These are phyloP conservation scores for Ceratocystis cubensis DNA, from an alignment of 2,329 filamentous ascomycete species.

Conservation along the genomic window DNA sequence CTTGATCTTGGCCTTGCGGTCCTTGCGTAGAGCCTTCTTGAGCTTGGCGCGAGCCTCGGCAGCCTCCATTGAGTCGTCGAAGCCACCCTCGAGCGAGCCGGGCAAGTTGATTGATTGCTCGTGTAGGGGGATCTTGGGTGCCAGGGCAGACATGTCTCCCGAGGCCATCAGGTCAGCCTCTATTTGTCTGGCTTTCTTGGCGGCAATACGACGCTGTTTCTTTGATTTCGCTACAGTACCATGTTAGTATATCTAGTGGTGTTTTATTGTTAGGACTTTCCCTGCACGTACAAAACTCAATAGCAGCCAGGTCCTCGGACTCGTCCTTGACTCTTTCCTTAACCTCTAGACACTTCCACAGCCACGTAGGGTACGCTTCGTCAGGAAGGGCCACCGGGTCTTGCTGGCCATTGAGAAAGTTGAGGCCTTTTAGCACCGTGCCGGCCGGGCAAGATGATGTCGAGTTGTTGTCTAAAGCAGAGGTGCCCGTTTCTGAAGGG, in stretches of 20 bases:
- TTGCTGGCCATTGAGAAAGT: constrained; percentile 59
- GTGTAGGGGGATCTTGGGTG: constrained; percentile 59
- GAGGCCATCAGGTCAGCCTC: constrained; percentile 50
- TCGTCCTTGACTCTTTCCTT: constrained; percentile 41
- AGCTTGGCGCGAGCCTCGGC: constrained; percentile 46
- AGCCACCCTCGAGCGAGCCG: constrained; percentile 32
- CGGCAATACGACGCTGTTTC: constrained; percentile 61
- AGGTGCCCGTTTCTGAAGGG: constrained; percentile 23
- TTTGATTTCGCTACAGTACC: constrained; percentile 59
- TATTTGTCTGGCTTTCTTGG: constrained; percentile 45
- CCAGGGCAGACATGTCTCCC: constrained; percentile 52
- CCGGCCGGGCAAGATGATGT: constrained; percentile 48
- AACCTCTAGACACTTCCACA: constrained; percentile 60
- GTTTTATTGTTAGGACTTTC: neutral
- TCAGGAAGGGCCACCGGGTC: constrained; percentile 66
- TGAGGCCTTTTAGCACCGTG: constrained; percentile 59
- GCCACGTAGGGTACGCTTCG: constrained; percentile 65
- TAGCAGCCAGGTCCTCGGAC: constrained; percentile 46
- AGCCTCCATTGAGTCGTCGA: constrained; percentile 37
- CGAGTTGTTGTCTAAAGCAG: constrained; percentile 22
- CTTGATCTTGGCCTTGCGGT: constrained; percentile 66
- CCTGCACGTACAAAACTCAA: constrained; percentile 61
- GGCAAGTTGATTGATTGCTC: constrained; percentile 69
- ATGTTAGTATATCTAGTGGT: neutral
- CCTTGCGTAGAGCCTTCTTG: constrained; percentile 58